These are phyloP conservation scores for Mallotus japonicus DNA, from an alignment of 441 rosid species.

Conservation along the genomic window DNA sequence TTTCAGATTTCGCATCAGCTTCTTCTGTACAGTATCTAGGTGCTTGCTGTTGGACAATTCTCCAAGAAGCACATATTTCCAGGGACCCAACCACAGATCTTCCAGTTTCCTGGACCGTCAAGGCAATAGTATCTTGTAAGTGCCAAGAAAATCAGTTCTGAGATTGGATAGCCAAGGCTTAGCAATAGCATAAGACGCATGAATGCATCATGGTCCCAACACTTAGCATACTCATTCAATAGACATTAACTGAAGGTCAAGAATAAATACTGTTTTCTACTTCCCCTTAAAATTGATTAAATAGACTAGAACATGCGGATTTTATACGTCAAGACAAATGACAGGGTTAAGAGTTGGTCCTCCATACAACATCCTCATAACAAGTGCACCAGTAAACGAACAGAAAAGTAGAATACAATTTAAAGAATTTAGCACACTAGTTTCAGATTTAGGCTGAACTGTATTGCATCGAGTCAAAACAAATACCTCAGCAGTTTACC, in stretches of 20 bases:
- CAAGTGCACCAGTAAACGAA: not conserved
- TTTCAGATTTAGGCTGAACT: conserved; percentile 1
- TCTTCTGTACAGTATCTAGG: conserved; percentile 48
- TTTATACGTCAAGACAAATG: not conserved
- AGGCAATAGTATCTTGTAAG: not conserved
- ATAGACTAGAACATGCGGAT: not conserved
- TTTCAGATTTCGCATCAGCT: conserved; percentile 56
- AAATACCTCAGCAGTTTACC: conserved; percentile 65
- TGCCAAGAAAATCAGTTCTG: not conserved
- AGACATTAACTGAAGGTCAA: not conserved
- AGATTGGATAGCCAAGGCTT: not conserved
- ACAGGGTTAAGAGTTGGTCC: not conserved
- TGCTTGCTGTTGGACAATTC: conserved; percentile 44
- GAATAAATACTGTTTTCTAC: not conserved
- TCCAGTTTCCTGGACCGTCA: conserved; percentile 59
- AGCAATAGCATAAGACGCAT: not conserved
- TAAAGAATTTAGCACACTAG: not conserved
- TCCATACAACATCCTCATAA: not conserved
- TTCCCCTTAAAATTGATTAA: not conserved
- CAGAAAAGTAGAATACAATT: not conserved
- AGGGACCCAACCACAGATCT: conserved; percentile 87
- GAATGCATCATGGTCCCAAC: not conserved
- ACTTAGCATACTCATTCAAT: not conserved
- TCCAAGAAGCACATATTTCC: conserved; percentile 74
- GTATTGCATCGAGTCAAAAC: not conserved